Percentiles rank a stretch among this genome's conserved stretches.
These are phyloP conservation scores for Aspergillus fijiensis DNA, from an alignment of 2,329 filamentous ascomycete genomes.

Conservation along the genomic window DNA sequence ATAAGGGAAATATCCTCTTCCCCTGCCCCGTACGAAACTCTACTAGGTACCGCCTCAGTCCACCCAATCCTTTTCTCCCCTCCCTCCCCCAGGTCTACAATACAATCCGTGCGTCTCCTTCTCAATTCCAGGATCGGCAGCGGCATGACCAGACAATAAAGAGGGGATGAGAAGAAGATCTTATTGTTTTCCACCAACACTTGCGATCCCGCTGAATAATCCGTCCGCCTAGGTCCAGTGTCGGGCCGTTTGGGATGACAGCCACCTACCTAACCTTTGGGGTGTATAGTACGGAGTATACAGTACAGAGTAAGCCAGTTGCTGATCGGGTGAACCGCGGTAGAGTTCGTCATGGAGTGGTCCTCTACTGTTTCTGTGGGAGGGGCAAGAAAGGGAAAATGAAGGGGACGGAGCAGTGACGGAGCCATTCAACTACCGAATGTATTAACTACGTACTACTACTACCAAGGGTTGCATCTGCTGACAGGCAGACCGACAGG, in stretches of 20 bases:
- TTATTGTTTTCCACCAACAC: not conserved
- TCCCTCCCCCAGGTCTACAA: not conserved
- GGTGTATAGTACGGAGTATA: too few relatives aligned
- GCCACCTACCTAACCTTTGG: not conserved
- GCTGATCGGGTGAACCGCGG: slow-evolving; percentile 8
- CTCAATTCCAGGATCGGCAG: not conserved
- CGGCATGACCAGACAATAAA: not conserved
- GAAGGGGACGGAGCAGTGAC: too few relatives aligned
- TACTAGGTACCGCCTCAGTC: not conserved
- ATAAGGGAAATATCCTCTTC: slow-evolving; percentile 3
- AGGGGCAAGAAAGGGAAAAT: not conserved
- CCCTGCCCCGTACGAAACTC: not conserved
- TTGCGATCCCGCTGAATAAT: too few relatives aligned
- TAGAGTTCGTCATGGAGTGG: slow-evolving; percentile 4
- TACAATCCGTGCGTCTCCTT: not conserved
- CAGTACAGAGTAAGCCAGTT: not conserved
- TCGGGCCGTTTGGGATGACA: slow-evolving; percentile 9
- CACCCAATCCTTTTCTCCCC: not conserved
- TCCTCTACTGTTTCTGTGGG: not conserved
- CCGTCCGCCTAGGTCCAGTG: not conserved
- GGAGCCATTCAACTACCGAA: too few relatives aligned
- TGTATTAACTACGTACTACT: not conserved
- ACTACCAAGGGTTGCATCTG: slow-evolving; percentile 1
- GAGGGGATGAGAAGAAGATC: not conserved
- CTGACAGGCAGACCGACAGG: not conserved